phyloP scores from a whole-genome alignment of 768 basidiomycete genomes.

The Pisolithus albus region DNA sequence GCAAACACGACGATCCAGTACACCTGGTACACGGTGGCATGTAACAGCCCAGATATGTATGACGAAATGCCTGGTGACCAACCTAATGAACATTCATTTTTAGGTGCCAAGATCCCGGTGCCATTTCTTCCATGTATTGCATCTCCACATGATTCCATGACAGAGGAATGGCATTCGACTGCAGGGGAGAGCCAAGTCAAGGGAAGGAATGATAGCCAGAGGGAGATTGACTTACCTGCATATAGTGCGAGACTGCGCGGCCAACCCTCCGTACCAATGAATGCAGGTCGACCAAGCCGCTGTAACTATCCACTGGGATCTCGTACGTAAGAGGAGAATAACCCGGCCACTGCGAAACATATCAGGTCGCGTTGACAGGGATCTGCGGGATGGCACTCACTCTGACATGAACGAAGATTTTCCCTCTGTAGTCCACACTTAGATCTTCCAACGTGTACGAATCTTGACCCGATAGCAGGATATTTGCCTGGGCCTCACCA shows the following conservation, averaged over 20 bases:
- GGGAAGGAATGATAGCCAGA: conserved; percentile 2
- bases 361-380: background rate
- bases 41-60: conserved; percentile 4
- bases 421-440: conserved; percentile 52
- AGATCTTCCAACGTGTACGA: conserved; percentile 59
- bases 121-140: conserved; percentile 64
- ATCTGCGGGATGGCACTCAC: conserved; percentile 31
- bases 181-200: conserved; percentile 8
- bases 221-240: conserved; percentile 43
- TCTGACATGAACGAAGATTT: conserved; percentile 56
- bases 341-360: conserved; percentile 54
- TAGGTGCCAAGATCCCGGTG: conserved; percentile 68
- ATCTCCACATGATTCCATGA: conserved; percentile 63
- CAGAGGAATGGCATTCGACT: conserved; percentile 67
- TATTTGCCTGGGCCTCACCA: conserved; percentile 60
- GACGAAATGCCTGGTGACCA: conserved; percentile 5
- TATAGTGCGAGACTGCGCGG: conserved; percentile 66
- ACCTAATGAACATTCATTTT: conserved; percentile 36
- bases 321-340: conserved; percentile 68
- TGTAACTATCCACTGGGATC: conserved; percentile 63
- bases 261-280: conserved; percentile 64
- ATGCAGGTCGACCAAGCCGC: conserved; percentile 57
- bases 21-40: conserved; percentile 4
- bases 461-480: conserved; percentile 54
- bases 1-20: conserved; percentile 4